Conservation (phyloP, 1,284 basidiomycete species). For the Boletus putidus region DNA sequence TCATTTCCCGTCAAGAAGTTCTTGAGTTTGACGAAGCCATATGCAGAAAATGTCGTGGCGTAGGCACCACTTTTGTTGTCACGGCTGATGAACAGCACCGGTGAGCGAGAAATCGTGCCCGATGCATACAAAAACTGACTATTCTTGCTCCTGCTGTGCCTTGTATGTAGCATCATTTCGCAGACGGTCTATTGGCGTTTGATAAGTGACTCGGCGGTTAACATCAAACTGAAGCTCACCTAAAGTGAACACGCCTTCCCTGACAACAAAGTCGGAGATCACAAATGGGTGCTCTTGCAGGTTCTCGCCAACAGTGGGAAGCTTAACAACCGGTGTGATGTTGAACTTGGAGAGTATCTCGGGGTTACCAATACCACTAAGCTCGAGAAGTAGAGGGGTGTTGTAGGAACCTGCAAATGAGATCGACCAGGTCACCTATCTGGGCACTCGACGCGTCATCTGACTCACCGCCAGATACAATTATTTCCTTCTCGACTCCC, state of each 20-base stretch:
- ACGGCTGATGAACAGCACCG: neutral
- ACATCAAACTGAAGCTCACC: constrained; percentile 9
- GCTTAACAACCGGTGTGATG: constrained; percentile 15
- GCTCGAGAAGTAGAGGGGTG: constrained; percentile 24
- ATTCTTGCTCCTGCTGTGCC: constrained; percentile 17
- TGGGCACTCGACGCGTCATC: neutral
- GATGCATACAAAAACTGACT: constrained; percentile 10
- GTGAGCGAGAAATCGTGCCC: neutral
- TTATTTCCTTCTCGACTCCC: constrained; percentile 14
- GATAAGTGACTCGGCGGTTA: fast-evolving
- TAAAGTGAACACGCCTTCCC: constrained; percentile 22
- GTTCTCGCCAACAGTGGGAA: constrained; percentile 25
- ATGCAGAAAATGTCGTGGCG: constrained; percentile 21
- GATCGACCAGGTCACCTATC: neutral
- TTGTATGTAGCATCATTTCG: constrained; percentile 22
- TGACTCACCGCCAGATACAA: constrained; percentile 17
- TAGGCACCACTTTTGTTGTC: constrained; percentile 22
- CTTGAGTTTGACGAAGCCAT: constrained; percentile 26
- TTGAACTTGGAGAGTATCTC: constrained; percentile 21
- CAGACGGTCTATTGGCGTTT: constrained; percentile 10
- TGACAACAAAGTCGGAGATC: constrained; percentile 21
- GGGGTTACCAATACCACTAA: constrained; percentile 22
- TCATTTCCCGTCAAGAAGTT: constrained; percentile 19
- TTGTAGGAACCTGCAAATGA: constrained; percentile 18
- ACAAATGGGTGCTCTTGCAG: constrained; percentile 23